These are phyloP conservation scores for Zelonia costaricensis DNA, from an alignment of 208 protist genomes.

Conservation along the genomic window DNA sequence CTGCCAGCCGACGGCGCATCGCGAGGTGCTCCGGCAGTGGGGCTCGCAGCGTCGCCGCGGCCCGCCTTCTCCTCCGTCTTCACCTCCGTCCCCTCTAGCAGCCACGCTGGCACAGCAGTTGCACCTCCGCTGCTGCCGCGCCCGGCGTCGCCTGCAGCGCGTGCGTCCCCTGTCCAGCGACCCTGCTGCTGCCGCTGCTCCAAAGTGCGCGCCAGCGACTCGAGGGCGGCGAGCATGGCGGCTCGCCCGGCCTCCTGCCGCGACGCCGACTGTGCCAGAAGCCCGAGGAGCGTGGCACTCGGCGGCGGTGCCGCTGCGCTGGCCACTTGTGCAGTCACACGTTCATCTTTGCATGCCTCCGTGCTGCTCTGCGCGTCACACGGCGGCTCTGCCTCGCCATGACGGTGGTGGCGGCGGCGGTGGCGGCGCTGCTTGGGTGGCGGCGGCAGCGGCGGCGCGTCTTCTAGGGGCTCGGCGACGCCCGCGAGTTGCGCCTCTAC, in stretches of 20 bases:
- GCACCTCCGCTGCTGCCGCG: too few species aligned
- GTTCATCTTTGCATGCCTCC: too few species aligned
- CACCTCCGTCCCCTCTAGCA: too few species aligned
- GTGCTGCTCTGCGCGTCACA: too few species aligned
- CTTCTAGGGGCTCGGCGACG: constrained; percentile 4
- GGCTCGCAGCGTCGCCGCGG: not conserved
- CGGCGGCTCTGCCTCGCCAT: too few species aligned
- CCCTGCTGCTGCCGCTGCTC: not conserved
- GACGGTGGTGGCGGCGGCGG: not conserved
- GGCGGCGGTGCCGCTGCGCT: not conserved
- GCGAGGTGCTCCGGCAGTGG: not conserved
- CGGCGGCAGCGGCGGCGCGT: not conserved
- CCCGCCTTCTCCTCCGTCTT: too few species aligned
- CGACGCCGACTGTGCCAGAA: constrained; percentile 14
- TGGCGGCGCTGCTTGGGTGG: not conserved
- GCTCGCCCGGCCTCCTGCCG: constrained; percentile 4
- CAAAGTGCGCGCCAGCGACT: constrained; percentile 4
- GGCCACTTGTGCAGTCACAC: not conserved
- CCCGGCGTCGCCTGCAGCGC: too few species aligned
- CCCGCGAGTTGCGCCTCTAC: constrained; percentile 25
- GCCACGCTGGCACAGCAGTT: too few species aligned
- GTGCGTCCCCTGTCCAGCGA: too few species aligned
- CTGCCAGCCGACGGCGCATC: too few species aligned
- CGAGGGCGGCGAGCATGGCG: constrained; percentile 23
- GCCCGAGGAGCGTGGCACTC: constrained; percentile 1